Evolutionary conservation across 2,329 filamentous ascomycete species (phyloP).

Genomic region (Knufia petricola): DNA sequence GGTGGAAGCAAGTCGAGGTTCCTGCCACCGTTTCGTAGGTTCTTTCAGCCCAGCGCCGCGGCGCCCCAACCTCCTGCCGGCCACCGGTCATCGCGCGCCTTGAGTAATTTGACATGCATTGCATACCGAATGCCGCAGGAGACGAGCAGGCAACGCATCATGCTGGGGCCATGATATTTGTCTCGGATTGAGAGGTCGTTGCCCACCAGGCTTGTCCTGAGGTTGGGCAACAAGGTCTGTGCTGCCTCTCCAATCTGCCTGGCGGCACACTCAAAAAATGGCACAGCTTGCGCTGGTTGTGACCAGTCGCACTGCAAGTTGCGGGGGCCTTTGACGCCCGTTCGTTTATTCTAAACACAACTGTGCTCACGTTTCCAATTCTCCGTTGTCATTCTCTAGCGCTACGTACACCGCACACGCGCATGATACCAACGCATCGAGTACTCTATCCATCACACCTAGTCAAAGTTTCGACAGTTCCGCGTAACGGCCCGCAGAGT

Average conservation of each 20-base stretch:
- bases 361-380: not conserved
- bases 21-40: no score
- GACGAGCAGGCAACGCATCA: not conserved
- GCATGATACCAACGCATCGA: constrained; percentile 6
- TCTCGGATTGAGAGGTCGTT: not conserved
- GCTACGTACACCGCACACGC: not conserved
- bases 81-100: no score
- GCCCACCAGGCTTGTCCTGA: not conserved
- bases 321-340: not conserved
- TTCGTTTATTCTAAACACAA: not conserved
- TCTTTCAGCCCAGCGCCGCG: no score
- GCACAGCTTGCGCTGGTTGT: not conserved
- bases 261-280: not conserved
- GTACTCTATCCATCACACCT: not conserved
- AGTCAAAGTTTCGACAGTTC: not conserved
- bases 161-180: not conserved
- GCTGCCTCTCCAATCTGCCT: not conserved
- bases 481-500: not conserved
- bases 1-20: no score
- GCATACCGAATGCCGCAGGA: not conserved
- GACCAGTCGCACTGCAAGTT: constrained; percentile 1
- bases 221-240: constrained; percentile 2
- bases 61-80: no score
- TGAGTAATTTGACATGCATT: not conserved
- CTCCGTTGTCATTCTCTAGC: constrained; percentile 2